Conservation (phyloP, 768 basidiomycete species). For the Lanmaoa pseudosensibilis region DNA sequence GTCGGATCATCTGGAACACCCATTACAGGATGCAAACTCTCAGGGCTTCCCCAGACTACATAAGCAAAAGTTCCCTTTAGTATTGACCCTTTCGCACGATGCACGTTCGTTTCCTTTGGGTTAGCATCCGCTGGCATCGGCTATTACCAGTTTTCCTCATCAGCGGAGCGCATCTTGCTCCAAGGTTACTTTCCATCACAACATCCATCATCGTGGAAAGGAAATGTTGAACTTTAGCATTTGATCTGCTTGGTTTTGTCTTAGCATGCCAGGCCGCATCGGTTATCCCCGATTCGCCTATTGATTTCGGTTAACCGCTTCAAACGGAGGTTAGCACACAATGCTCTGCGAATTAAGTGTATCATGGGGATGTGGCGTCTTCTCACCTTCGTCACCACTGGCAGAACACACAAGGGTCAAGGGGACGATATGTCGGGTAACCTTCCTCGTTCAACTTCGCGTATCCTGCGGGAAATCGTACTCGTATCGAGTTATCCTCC, state of each 20-base stretch:
- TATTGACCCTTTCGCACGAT: neutral
- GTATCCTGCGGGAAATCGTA: slow-evolving; percentile 4
- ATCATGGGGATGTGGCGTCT: too few species aligned
- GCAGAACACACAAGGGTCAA: neutral
- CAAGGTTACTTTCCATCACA: neutral
- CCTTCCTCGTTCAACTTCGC: neutral
- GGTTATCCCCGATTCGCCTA: neutral
- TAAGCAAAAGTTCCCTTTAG: too few species aligned
- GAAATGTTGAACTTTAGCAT: neutral
- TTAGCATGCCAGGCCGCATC: neutral
- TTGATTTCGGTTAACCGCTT: neutral
- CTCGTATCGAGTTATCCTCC: neutral
- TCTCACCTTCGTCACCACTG: neutral
- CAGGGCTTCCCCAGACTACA: too few species aligned
- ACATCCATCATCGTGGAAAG: slow-evolving; percentile 8
- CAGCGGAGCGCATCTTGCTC: neutral
- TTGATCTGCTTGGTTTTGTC: neutral
- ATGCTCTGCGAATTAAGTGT: neutral
- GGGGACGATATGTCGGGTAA: neutral
- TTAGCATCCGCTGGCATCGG: too few species aligned
- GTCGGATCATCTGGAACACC: too few species aligned
- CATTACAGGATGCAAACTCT: too few species aligned
- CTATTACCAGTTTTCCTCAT: neutral
- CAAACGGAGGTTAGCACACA: neutral
- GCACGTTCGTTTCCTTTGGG: neutral